Percentiles rank a stretch among this genome's conserved stretches.
phyloP scores from a whole-genome alignment of 73 alveolate genomes.

The Durusdinium trenchii region DNA sequence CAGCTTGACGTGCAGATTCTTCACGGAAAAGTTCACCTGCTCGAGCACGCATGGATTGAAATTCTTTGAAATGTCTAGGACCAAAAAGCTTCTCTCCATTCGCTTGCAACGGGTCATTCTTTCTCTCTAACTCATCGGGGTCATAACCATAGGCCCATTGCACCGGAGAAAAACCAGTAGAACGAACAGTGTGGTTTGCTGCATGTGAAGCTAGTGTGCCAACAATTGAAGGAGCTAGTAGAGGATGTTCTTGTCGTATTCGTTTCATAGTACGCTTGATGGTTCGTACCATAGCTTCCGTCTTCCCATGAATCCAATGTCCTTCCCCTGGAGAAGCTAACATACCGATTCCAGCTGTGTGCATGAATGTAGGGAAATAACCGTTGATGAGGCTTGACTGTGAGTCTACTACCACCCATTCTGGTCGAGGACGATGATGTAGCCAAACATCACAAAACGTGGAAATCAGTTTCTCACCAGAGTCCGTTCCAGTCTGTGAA shows the following conservation, averaged over 20 bases:
- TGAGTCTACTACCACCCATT: slow-evolving; percentile 17
- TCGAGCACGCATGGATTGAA: not conserved
- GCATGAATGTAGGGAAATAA: not conserved
- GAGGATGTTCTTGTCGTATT: not conserved
- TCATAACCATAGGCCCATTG: slow-evolving; percentile 79
- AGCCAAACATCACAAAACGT: slow-evolving; percentile 43
- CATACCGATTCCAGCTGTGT: slow-evolving; percentile 11
- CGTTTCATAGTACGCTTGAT: slow-evolving; percentile 19
- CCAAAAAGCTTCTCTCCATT: not conserved
- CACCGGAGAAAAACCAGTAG: slow-evolving; percentile 27
- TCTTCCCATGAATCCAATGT: slow-evolving; percentile 44
- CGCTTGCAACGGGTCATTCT: slow-evolving; percentile 21
- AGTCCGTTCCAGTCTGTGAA: not conserved
- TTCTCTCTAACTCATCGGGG: not conserved
- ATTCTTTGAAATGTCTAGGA: not conserved
- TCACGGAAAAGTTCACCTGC: not conserved
- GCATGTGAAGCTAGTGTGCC: slow-evolving; percentile 15
- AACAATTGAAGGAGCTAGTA: not conserved
- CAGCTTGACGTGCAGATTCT: not conserved
- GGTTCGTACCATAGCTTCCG: slow-evolving; percentile 15
- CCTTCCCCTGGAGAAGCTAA: slow-evolving; percentile 48
- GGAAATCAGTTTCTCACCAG: not conserved
- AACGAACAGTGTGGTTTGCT: not conserved
- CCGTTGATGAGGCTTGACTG: not conserved
- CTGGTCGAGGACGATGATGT: slow-evolving; percentile 30